Conservation (phyloP, 202 grass and related monocot genomes). For the Carex arenaria region DNA sequence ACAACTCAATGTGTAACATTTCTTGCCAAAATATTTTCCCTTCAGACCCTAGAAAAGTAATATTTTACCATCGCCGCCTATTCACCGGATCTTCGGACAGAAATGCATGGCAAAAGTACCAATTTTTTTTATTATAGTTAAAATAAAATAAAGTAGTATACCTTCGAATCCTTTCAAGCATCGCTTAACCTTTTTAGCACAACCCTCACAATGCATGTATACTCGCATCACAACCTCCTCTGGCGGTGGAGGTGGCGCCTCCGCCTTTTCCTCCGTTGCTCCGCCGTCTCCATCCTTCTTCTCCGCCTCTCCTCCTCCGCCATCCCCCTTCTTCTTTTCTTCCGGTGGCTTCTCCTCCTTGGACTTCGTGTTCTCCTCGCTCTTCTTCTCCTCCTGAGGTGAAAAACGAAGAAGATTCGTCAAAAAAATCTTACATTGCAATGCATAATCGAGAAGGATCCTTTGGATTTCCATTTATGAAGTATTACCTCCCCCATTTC, state of each 20-base stretch:
- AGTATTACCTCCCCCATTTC: conserved; percentile 22
- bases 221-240: conserved; percentile 87
- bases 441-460: neutral
- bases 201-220: conserved; percentile 91
- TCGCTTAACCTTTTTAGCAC: conserved; percentile 68
- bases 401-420: neutral
- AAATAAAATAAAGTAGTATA: conserved; percentile 13
- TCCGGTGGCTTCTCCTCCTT: conserved; percentile 37
- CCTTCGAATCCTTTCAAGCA: conserved; percentile 63
- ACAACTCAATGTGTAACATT: neutral
- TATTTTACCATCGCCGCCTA: neutral
- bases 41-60: neutral
- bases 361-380: conserved; percentile 36
- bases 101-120: neutral
- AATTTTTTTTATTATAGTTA: neutral
- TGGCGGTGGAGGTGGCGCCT: conserved; percentile 40
- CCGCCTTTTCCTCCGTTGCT: neutral
- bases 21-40: neutral
- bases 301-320: conserved; percentile 6
- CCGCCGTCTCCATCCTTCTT: conserved; percentile 29
- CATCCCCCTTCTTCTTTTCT: conserved; percentile 15
- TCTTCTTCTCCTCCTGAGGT: conserved; percentile 21
- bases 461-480: neutral
- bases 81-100: neutral
- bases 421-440: neutral